phyloP scores from a whole-genome alignment of 2,329 filamentous ascomycete genomes.

The Sporothrix globosa region DNA sequence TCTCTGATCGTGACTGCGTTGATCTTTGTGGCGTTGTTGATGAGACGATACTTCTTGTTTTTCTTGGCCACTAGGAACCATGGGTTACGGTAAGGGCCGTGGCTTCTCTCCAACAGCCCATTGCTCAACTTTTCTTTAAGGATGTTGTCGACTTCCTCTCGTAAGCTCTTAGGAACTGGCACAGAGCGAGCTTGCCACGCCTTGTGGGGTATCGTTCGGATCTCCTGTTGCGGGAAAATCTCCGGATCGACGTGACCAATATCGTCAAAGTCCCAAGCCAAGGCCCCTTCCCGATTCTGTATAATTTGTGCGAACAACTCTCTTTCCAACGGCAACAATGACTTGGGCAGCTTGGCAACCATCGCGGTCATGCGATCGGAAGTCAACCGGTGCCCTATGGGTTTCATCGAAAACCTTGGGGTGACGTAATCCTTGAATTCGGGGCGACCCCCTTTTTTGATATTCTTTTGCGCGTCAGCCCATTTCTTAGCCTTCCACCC shows the following conservation, averaged over 20 bases:
- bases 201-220: neutral
- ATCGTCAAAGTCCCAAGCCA: conserved; percentile 1
- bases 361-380: too few relatives aligned
- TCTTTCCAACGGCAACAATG: too few relatives aligned
- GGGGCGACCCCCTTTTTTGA: too few relatives aligned
- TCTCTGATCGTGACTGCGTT: conserved; percentile 13
- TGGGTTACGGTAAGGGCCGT: neutral
- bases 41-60: conserved; percentile 16
- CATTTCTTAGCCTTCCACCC: too few relatives aligned
- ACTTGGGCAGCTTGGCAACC: too few relatives aligned
- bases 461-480: too few relatives aligned
- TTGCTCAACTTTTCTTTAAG: neutral
- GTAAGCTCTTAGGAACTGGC: conserved; percentile 38
- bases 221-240: neutral
- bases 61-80: conserved; percentile 16
- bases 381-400: too few relatives aligned
- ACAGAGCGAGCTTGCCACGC: conserved; percentile 46
- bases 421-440: too few relatives aligned
- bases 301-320: neutral
- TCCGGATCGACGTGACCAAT: neutral
- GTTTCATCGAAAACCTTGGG: too few relatives aligned
- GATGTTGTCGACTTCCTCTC: neutral
- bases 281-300: neutral
- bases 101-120: neutral
- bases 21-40: conserved; percentile 24